These are phyloP conservation scores for Cardamine chenopodiifolia DNA, from an alignment of 345 rosid species.

Conservation along the genomic window DNA sequence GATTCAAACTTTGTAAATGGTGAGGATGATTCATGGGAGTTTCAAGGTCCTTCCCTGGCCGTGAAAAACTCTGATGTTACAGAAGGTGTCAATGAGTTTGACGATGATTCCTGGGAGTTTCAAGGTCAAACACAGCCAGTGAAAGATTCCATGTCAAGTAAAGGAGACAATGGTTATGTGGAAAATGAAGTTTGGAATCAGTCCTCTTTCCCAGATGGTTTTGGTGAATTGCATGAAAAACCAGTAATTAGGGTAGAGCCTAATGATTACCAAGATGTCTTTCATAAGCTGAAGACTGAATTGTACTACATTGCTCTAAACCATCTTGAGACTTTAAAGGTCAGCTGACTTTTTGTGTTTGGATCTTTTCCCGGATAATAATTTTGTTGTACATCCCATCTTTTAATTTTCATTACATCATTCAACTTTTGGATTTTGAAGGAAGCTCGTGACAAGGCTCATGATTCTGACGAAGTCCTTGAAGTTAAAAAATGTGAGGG, in stretches of 20 bases:
- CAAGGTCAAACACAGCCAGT: constrained; percentile 42
- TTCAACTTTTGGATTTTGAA: constrained; percentile 48
- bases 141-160: constrained; percentile 1
- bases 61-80: constrained; percentile 38
- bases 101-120: constrained; percentile 74
- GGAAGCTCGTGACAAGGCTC: constrained; percentile 53
- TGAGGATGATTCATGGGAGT: constrained; percentile 53
- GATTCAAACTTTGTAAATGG: constrained; percentile 30
- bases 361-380: not conserved
- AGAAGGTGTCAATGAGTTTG: constrained; percentile 50
- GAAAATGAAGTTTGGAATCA: constrained; percentile 42
- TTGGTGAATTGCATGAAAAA: constrained; percentile 40
- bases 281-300: constrained; percentile 65
- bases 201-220: constrained; percentile 26
- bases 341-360: constrained; percentile 36
- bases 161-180: constrained; percentile 30
- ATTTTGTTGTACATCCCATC: not conserved
- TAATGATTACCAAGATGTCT: constrained; percentile 55
- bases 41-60: constrained; percentile 52
- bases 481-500: constrained; percentile 45
- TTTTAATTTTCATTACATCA: constrained; percentile 16
- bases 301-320: constrained; percentile 47
- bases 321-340: constrained; percentile 73
- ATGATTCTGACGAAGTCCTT: constrained; percentile 47
- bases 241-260: constrained; percentile 35